Evolutionary conservation across 2,329 filamentous ascomycete genomes (phyloP).

Genomic region (Arthrobotrys sphaeroides): DNA sequence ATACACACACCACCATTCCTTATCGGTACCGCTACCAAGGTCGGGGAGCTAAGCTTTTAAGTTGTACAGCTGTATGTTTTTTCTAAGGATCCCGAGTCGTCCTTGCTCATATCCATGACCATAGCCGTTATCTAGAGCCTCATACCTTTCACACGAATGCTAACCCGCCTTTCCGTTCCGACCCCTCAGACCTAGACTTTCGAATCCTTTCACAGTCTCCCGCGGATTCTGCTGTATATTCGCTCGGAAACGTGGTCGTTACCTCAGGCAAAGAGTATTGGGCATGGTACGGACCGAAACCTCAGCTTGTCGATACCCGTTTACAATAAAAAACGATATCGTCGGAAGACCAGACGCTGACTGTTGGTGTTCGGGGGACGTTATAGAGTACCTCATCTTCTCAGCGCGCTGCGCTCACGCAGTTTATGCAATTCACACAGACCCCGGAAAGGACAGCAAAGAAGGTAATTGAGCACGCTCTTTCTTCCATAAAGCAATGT

Average conservation of each 20-base stretch:
- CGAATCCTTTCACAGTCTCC: background rate
- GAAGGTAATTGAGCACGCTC: too few relatives aligned
- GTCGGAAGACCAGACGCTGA: background rate
- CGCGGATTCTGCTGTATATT: background rate
- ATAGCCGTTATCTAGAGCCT: too few relatives aligned
- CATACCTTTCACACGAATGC: too few relatives aligned
- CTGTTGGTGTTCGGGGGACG: too few relatives aligned
- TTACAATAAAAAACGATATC: background rate
- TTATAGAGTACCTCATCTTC: conserved; percentile 53
- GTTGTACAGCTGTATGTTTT: background rate
- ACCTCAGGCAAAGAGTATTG: background rate
- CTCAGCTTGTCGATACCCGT: background rate
- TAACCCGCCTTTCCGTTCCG: background rate
- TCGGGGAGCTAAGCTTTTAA: too few relatives aligned
- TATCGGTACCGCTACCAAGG: background rate
- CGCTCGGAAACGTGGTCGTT: background rate
- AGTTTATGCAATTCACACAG: conserved; percentile 58
- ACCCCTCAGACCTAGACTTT: background rate
- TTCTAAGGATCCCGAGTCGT: background rate
- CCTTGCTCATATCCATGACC: too few relatives aligned
- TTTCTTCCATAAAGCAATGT: too few relatives aligned
- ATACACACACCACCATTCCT: too few relatives aligned
- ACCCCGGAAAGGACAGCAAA: conserved; percentile 56
- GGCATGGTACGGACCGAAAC: conserved; percentile 36
- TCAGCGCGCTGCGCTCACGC: conserved; percentile 56